These are phyloP conservation scores for Penicillium hordei DNA, from an alignment of 2,329 filamentous ascomycete genomes.

Conservation along the genomic window DNA sequence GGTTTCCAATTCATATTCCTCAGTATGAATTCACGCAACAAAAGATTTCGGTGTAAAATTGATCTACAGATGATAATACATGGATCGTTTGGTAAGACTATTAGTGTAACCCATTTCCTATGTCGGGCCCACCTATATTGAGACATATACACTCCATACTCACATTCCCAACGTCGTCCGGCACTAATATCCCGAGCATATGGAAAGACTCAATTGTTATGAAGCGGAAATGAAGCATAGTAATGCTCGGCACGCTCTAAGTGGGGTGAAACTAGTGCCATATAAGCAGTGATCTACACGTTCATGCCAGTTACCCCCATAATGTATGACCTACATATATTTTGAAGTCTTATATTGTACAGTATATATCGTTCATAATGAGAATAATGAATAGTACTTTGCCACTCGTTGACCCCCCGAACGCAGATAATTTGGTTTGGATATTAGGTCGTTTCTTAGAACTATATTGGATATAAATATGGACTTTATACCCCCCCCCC, in stretches of 20 bases:
- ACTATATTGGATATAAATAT: background rate
- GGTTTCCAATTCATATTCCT: no score
- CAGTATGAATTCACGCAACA: no score
- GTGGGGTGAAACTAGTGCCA: background rate
- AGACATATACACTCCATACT: no score
- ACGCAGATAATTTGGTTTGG: background rate
- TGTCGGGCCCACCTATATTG: no score
- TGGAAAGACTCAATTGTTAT: background rate
- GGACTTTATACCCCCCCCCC: background rate
- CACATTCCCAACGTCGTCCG: no score
- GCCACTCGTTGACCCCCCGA: background rate
- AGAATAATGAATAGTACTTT: background rate
- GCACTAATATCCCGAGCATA: no score
- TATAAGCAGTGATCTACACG: conserved; percentile 1
- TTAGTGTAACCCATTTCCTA: no score
- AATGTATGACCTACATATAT: background rate
- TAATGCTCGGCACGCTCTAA: background rate
- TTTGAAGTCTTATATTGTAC: background rate
- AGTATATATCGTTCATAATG: background rate
- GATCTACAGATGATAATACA: no score
- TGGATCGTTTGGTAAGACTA: no score
- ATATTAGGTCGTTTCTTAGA: background rate
- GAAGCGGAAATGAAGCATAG: conserved; percentile 3
- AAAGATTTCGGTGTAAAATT: no score
- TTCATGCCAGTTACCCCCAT: background rate